Evolutionary conservation across 805 yeast genomes (phyloP).

Genomic region (Cyberlindnera euphorbiae): DNA sequence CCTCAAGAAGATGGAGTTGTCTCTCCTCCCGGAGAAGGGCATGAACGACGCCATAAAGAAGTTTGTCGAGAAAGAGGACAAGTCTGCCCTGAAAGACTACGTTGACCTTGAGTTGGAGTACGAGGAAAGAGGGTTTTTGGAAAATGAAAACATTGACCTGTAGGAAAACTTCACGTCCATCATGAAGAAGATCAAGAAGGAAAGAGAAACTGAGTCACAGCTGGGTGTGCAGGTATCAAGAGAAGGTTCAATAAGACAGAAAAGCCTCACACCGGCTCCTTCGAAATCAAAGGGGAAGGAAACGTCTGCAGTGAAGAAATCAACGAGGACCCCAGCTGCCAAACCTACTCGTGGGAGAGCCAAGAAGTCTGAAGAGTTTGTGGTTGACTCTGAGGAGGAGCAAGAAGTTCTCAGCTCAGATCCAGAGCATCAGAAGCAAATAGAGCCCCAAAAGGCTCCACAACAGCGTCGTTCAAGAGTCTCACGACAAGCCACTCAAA

Average conservation of each 20-base stretch:
- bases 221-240: no score
- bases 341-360: no score
- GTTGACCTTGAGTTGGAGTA: slow-evolving; percentile 42
- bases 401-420: neutral
- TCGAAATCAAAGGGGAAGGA: neutral
- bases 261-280: neutral
- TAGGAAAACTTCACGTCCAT: slow-evolving; percentile 39
- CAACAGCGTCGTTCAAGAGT: no score
- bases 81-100: slow-evolving; percentile 59
- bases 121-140: slow-evolving; percentile 21
- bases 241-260: no score
- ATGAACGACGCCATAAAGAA: slow-evolving; percentile 66
- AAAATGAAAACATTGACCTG: slow-evolving; percentile 38
- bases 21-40: slow-evolving; percentile 70
- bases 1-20: slow-evolving; percentile 56
- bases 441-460: no score
- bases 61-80: slow-evolving; percentile 81
- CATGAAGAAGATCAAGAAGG: slow-evolving; percentile 38
- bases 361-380: slow-evolving; percentile 7
- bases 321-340: no score
- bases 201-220: slow-evolving; percentile 20
- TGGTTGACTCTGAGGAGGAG: slow-evolving; percentile 7
- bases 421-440: slow-evolving; percentile 2
- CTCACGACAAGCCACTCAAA: no score
- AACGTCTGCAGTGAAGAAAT: no score